phyloP scores from a whole-genome alignment of 768 basidiomycete genomes.

The Asterophora lycoperdoides region DNA sequence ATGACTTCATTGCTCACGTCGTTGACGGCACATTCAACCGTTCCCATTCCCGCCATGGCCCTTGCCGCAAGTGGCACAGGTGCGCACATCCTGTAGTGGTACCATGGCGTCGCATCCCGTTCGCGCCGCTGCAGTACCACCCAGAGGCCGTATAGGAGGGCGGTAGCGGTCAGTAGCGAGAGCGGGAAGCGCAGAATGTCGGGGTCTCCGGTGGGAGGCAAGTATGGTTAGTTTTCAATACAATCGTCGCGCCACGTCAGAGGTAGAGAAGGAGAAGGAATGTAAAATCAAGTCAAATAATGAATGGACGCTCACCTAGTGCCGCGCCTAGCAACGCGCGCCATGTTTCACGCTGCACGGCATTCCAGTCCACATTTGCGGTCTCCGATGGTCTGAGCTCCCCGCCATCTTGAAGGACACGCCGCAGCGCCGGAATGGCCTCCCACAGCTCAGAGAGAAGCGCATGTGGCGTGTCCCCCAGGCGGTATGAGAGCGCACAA shows the following conservation, averaged over 20 bases:
- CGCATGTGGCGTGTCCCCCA: slow-evolving; percentile 52
- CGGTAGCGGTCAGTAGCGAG: slow-evolving; percentile 50
- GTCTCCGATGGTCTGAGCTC: neutral
- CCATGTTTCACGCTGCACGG: slow-evolving; percentile 47
- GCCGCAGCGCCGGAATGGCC: slow-evolving; percentile 48
- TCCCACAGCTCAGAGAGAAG: slow-evolving; percentile 57
- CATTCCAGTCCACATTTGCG: slow-evolving; percentile 36
- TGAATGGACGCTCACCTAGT: slow-evolving; percentile 28
- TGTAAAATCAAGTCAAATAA: neutral
- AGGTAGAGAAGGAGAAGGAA: neutral
- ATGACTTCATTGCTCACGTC: slow-evolving; percentile 37
- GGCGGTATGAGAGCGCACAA: slow-evolving; percentile 38
- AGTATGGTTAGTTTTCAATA: neutral
- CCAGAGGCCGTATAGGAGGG: slow-evolving; percentile 43
- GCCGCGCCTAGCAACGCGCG: slow-evolving; percentile 40
- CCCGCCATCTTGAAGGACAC: slow-evolving; percentile 23
- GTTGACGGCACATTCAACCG: slow-evolving; percentile 29
- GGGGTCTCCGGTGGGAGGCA: slow-evolving; percentile 33
- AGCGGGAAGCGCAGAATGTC: slow-evolving; percentile 50
- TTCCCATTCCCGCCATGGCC: slow-evolving; percentile 12
- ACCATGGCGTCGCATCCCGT: slow-evolving; percentile 29
- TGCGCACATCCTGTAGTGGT: slow-evolving; percentile 12
- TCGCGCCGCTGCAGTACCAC: slow-evolving; percentile 34
- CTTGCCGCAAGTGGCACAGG: slow-evolving; percentile 1
- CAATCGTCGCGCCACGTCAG: neutral